These are phyloP conservation scores for Cryphonectria japonica DNA, from an alignment of 2,329 filamentous ascomycete genomes.

Conservation along the genomic window DNA sequence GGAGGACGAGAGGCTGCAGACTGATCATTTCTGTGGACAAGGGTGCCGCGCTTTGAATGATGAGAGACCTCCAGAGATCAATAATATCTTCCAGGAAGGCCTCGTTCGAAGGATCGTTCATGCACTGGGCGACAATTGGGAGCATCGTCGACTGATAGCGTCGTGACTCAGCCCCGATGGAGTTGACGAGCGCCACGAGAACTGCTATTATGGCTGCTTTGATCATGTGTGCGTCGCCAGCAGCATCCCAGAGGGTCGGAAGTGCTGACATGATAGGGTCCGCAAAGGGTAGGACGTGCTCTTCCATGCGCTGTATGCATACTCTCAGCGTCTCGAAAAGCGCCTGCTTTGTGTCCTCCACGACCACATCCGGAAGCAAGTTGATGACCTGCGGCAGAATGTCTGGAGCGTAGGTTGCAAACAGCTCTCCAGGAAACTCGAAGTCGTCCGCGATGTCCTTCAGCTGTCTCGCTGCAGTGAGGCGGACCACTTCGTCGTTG, in stretches of 20 bases:
- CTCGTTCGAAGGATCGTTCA: conserved; percentile 49
- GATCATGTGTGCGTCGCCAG: conserved; percentile 80
- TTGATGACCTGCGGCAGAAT: conserved; percentile 74
- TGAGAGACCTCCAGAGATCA: conserved; percentile 82
- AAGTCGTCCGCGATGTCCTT: conserved; percentile 82
- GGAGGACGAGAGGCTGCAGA: conserved; percentile 66
- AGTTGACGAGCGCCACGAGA: conserved; percentile 80
- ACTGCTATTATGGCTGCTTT: conserved; percentile 92
- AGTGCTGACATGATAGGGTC: conserved; percentile 82
- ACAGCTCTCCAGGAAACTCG: conserved; percentile 74
- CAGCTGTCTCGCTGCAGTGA: conserved; percentile 87
- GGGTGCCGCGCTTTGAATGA: conserved; percentile 67
- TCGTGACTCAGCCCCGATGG: conserved; percentile 78
- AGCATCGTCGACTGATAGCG: conserved; percentile 80
- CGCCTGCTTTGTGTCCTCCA: conserved; percentile 87
- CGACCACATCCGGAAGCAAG: conserved; percentile 78
- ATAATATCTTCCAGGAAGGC: conserved; percentile 92
- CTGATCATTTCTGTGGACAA: conserved; percentile 64
- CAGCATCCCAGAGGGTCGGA: conserved; percentile 82
- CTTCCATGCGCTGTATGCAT: conserved; percentile 80
- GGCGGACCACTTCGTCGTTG: conserved; percentile 90
- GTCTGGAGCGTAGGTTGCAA: conserved; percentile 76
- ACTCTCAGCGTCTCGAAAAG: conserved; percentile 84
- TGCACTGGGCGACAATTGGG: conserved; percentile 64
- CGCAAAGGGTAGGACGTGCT: conserved; percentile 68